These are phyloP conservation scores for Diutina catenulata DNA, from an alignment of 1,139 yeast genomes.

Conservation along the genomic window DNA sequence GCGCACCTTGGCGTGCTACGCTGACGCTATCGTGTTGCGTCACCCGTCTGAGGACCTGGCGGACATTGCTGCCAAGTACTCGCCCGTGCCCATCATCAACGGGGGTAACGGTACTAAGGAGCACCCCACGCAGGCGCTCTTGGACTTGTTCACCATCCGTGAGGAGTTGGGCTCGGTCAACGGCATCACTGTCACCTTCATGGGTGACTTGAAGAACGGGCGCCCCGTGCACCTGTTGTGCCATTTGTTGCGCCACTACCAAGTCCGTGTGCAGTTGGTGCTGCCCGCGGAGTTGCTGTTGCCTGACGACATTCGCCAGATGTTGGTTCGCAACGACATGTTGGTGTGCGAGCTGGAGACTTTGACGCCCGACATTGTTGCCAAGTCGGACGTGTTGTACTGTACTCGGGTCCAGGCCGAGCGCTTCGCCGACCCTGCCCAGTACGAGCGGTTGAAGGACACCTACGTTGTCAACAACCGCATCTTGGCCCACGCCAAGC, in stretches of 20 bases:
- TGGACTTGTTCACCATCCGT: conserved; percentile 94
- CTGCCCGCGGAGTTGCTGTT: conserved; percentile 80
- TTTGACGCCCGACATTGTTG: conserved; percentile 73
- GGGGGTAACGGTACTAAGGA: conserved; percentile 98
- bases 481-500: conserved; percentile 84
- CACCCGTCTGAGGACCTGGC: conserved; percentile 93
- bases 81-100: conserved; percentile 94
- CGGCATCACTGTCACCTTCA: conserved; percentile 94
- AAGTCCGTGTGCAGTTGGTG: conserved; percentile 86
- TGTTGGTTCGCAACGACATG: conserved; percentile 57
- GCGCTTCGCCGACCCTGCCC: conserved; percentile 65
- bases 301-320: conserved; percentile 61
- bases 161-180: conserved; percentile 98
- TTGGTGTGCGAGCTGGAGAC: conserved; percentile 60
- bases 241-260: conserved; percentile 81
- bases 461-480: conserved; percentile 87
- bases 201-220: conserved; percentile 98
- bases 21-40: conserved; percentile 95
- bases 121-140: conserved; percentile 97
- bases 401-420: conserved; percentile 98
- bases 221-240: conserved; percentile 97
- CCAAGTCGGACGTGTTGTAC: conserved; percentile 88
- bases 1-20: conserved; percentile 87
- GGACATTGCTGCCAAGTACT: conserved; percentile 87
- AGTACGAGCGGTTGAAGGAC: conserved; percentile 84